phyloP scores from a whole-genome alignment of 305 asterid species.

The Fraxinus floribunda region DNA sequence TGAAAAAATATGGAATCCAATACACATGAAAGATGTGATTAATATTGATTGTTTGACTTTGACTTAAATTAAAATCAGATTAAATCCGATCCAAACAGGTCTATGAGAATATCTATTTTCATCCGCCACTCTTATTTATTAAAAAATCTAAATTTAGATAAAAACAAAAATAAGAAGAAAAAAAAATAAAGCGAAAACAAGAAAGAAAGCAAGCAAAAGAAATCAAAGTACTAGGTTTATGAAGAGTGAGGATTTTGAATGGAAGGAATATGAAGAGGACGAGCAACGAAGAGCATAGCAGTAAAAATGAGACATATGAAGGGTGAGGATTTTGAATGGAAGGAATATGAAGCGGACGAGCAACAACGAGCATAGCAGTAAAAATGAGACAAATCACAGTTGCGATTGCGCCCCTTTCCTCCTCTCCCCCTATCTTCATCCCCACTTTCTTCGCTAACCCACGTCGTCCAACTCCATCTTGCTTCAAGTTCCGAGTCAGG shows the following conservation, averaged over 20 bases:
- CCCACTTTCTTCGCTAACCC: constrained; percentile 22
- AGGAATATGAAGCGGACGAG: constrained; percentile 1
- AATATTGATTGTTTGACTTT: no score
- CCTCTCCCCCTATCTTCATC: constrained; percentile 20
- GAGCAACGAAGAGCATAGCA: constrained; percentile 1
- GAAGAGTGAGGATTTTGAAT: not conserved
- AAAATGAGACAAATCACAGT: constrained; percentile 36
- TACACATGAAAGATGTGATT: no score
- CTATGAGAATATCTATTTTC: no score
- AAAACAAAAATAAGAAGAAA: not conserved
- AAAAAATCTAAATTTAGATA: no score
- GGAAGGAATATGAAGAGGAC: constrained; percentile 9
- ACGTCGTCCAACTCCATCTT: constrained; percentile 22
- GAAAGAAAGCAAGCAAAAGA: no score
- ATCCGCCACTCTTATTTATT: no score
- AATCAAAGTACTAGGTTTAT: no score
- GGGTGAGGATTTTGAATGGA: not conserved
- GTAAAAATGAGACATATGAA: constrained; percentile 27
- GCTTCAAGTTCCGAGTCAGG: constrained; percentile 42
- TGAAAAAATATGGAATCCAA: no score
- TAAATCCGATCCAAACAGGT: no score
- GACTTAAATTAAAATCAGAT: no score
- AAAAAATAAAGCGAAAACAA: not conserved
- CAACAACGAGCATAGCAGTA: not conserved
- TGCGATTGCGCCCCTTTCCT: constrained; percentile 20